Conservation (phyloP, 768 basidiomycete species). For the Sarcodon sp. region DNA sequence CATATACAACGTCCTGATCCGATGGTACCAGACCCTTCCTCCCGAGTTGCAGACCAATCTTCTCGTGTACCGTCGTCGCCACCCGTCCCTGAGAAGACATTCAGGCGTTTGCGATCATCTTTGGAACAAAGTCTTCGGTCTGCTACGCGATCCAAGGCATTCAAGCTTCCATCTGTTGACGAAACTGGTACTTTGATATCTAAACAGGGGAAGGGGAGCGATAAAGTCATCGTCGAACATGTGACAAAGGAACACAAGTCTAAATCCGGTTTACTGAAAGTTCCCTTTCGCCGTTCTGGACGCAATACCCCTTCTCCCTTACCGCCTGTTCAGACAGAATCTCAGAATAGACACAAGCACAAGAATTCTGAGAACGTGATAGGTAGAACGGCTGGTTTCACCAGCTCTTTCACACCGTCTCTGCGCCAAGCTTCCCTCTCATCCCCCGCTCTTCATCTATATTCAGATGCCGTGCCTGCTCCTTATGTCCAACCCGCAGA, state of each 20-base stretch:
- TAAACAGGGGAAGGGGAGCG: slow-evolving; percentile 26
- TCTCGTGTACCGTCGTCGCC: slow-evolving; percentile 19
- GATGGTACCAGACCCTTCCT: slow-evolving; percentile 15
- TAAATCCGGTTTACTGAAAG: slow-evolving; percentile 36
- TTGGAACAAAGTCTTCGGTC: slow-evolving; percentile 55
- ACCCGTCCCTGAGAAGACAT: slow-evolving; percentile 28
- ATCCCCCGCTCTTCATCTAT: slow-evolving; percentile 58
- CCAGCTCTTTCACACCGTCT: slow-evolving; percentile 52
- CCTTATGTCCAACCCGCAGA: slow-evolving; percentile 34
- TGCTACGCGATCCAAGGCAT: slow-evolving; percentile 37
- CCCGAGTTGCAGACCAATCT: slow-evolving; percentile 12
- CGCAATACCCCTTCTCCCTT: slow-evolving; percentile 24
- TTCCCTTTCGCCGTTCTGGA: slow-evolving; percentile 29
- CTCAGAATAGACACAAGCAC: slow-evolving; percentile 15
- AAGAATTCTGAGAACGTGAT: slow-evolving; percentile 20
- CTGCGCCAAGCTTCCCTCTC: slow-evolving; percentile 62
- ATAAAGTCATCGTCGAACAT: slow-evolving; percentile 23
- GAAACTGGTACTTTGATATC: slow-evolving; percentile 31
- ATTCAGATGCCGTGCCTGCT: slow-evolving; percentile 41
- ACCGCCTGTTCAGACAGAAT: slow-evolving; percentile 16
- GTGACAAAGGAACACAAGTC: slow-evolving; percentile 24
- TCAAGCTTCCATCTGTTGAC: slow-evolving; percentile 14
- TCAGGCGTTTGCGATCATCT: slow-evolving; percentile 53
- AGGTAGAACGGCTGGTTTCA: slow-evolving; percentile 37
- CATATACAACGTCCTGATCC: slow-evolving; percentile 26